Evolutionary conservation across 148 eudicot species (phyloP), one percentile per base, ranked within the genome.

Genomic region (Vaccinium macrocarpon): DNA sequence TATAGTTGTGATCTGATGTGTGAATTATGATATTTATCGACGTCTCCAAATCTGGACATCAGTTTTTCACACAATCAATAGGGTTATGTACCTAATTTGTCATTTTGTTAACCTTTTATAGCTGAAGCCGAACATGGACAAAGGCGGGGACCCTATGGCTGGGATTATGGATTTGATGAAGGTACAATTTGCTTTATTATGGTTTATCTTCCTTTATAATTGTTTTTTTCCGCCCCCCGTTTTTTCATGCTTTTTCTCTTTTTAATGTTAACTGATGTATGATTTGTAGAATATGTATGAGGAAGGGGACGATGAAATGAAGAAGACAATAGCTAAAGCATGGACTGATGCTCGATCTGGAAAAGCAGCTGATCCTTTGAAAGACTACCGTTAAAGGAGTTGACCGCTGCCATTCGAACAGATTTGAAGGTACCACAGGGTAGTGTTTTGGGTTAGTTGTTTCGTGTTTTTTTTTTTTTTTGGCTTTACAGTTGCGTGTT

Each of bases 131-230:
- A 93, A 85, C 50, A 56, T 92, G 79, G 97, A 91, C 82, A 91
- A 94, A 86, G 96, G 92, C 53, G 86, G 88, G 81, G 99, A 94
- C 78, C 98, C 99, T 5, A 96, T 96, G 99, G 98, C 97, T 46
- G 99, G 99, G 61, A 94, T 96, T 38, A 94, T 96, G 98, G 97
- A 93, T 84, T 84, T 94, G 79, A 93, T 96, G 99, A 96, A 96
- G 99, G 99, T 92, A 88, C 55, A 27, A 55, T 49, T n/a, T 19
- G 50, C 50, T 42, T 68, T 23, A 8, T 25, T 53, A 27, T 23
- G 19, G 53, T 72, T 84, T 12, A n/a, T 70, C 35, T 14, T 78
- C 55, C 35, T 14, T 78, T 46, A 75, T 0, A 18, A 42, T 70
- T 32, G 15, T 10, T 23, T 50, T 23, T 4, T 76, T 79, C 29